Conservation (phyloP, 1,139 yeast species). For the Nadsonia commutata region DNA sequence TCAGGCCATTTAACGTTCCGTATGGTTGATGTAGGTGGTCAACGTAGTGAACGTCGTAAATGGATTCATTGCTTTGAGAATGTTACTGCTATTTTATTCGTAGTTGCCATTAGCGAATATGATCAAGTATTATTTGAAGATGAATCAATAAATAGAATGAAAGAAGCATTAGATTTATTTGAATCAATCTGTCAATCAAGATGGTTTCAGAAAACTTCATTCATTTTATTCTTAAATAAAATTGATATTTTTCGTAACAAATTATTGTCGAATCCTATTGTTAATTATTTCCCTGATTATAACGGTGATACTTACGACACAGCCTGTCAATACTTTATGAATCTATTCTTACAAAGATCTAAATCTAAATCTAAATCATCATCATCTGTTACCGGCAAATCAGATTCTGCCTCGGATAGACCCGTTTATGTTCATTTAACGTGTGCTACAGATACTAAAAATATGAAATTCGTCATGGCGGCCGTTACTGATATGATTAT, state of each 20-base stretch:
- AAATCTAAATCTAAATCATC: conserved; percentile 3
- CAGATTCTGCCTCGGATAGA: conserved; percentile 21
- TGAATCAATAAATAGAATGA: conserved; percentile 77
- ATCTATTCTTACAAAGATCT: conserved; percentile 10
- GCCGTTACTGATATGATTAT: conserved; percentile 89
- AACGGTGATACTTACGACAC: conserved; percentile 11
- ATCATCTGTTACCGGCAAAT: conserved; percentile 24
- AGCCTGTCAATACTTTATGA: conserved; percentile 13
- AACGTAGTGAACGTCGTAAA: conserved; percentile 80
- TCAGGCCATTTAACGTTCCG: conserved; percentile 47
- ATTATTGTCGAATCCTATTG: conserved; percentile 36
- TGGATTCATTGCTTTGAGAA: conserved; percentile 96
- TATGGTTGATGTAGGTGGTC: conserved; percentile 95
- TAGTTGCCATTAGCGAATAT: conserved; percentile 84
- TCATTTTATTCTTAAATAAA: conserved; percentile 78
- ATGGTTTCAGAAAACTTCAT: conserved; percentile 79
- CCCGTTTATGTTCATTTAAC: conserved; percentile 83
- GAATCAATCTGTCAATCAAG: conserved; percentile 73
- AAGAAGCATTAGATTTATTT: conserved; percentile 74
- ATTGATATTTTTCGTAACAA: conserved; percentile 70
- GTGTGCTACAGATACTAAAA: conserved; percentile 84
- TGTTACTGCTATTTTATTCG: conserved; percentile 78
- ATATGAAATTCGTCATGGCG: conserved; percentile 77
- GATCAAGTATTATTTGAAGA: conserved; percentile 90
- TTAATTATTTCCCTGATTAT: conserved; percentile 16